phyloP scores from a whole-genome alignment of 768 basidiomycete species.

The Collybia mongolica region DNA sequence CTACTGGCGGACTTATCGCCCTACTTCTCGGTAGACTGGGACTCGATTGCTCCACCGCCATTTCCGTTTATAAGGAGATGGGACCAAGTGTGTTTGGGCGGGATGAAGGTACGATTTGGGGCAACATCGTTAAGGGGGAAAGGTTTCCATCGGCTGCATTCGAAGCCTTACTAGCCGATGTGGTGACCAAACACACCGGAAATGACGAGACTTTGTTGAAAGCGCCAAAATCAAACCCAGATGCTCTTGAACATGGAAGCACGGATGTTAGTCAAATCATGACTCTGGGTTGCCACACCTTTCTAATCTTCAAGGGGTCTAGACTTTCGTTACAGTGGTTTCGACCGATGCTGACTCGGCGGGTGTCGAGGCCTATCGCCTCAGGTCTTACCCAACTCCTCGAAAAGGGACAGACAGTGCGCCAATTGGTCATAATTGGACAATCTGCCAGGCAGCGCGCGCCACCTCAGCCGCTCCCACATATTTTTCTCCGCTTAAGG shows the following conservation, averaged over 20 bases:
- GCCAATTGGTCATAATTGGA: conserved; percentile 17
- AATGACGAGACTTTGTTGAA: not conserved
- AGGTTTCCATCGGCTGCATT: conserved; percentile 10
- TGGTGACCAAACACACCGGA: conserved; percentile 7
- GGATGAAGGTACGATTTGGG: conserved; percentile 15
- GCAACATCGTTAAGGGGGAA: conserved; percentile 2
- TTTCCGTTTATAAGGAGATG: conserved; percentile 19
- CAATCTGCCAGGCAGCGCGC: conserved; percentile 16
- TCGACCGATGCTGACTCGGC: conserved; percentile 18
- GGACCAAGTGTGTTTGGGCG: conserved; percentile 11
- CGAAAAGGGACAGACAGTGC: not conserved
- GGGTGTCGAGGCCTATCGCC: conserved; percentile 17
- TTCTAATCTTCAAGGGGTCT: not conserved
- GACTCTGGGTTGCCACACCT: not conserved
- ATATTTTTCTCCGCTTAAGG: conserved; percentile 14
- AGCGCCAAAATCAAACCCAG: conserved; percentile 4
- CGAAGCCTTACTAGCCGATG: not conserved
- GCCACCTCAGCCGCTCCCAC: conserved; percentile 16
- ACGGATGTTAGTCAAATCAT: not conserved
- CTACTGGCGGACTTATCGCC: conserved; percentile 24
- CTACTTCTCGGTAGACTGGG: conserved; percentile 25
- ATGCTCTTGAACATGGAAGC: conserved; percentile 7
- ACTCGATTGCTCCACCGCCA: conserved; percentile 22
- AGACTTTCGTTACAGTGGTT: conserved; percentile 21
- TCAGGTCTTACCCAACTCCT: conserved; percentile 20